Evolutionary conservation across 1,284 basidiomycete species (phyloP).

Genomic region (Trichosporon sp.): DNA sequence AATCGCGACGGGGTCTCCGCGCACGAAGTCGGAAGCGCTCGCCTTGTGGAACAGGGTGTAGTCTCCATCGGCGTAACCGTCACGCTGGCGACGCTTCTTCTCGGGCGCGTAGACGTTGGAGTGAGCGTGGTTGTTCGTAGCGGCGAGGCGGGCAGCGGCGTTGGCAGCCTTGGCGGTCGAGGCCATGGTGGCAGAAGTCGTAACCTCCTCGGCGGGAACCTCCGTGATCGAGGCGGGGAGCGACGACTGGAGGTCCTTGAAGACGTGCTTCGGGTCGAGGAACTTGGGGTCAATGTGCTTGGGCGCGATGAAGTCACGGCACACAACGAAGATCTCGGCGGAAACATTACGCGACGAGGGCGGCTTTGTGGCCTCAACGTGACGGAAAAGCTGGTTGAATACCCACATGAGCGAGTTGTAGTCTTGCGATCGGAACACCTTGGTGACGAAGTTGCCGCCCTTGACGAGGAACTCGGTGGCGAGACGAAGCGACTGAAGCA

Average conservation of each 20-base stretch:
- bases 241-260: constrained; percentile 75
- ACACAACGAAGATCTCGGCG: constrained; percentile 99
- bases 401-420: constrained; percentile 99
- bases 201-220: constrained; percentile 18
- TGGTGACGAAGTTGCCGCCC: constrained; percentile 95
- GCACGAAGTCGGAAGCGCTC: constrained; percentile 74
- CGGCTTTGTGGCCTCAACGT: constrained; percentile 98
- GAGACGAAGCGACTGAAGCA: constrained; percentile 92
- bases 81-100: constrained; percentile 89
- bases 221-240: constrained; percentile 56
- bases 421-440: constrained; percentile 97
- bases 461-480: constrained; percentile 93
- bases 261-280: constrained; percentile 95
- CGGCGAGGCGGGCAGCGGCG: constrained; percentile 42
- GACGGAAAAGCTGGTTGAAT: constrained; percentile 93
- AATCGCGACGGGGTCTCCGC: constrained; percentile 73
- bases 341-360: constrained; percentile 98
- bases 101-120: constrained; percentile 96
- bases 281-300: constrained; percentile 98
- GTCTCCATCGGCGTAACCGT: constrained; percentile 95
- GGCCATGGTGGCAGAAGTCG: constrained; percentile 35
- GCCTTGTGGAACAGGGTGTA: constrained; percentile 84
- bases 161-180: constrained; percentile 46
- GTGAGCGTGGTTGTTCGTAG: constrained; percentile 59
- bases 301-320: constrained; percentile 91